Base-by-base conservation (phyloP, 192 early-diverging fungal species). In the Coemansia sp. region DNA sequence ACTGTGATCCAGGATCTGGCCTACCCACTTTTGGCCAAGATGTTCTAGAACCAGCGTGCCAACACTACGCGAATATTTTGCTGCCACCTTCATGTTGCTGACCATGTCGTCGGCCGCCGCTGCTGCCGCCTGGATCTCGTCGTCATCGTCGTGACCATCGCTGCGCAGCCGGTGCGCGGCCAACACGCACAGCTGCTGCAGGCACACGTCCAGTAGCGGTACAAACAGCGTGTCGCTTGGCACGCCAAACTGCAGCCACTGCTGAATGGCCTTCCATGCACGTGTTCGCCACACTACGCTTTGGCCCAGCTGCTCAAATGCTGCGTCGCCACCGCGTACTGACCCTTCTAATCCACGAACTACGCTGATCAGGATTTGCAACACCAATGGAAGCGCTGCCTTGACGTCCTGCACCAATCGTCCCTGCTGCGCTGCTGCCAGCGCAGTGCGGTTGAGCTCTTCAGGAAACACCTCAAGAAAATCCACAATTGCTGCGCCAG, bases 161-260 rank as follows among this genome's bases (percentile, higher is more conserved):
- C 54, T 53, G 47, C 61, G 47, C 23, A 60, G 43, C 57, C 65
- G 75, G 0, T 63, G 60, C 37, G 49, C 27, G 7, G 66, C 76
- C 54, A 73, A 38, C 9, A 58, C 54, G 13, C 59, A 43, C 5
- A 79, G 62, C 63, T 70, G 76, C 60, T 58, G 35, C 51, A 79
- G n/a, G 14, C 63, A 39, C 64, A 70, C 52, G 3, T 72, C 76
- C 13, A 79, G 64, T 12, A 79, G 70, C 45, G 57, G 63, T 19
- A 79, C 59, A 59, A 79, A 64, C 57, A 67, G 43, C 22, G 50
- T 41, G 57, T 70, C 76, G n/a, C 51, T 59, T 0, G 66, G 16
- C 16, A 79, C 43, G 0, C 76, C 76, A 62, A 73, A 79, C 54
- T 79, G 76, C 57, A 79, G 55, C 76, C 76, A 79, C 43, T 79